Conservation (phyloP, 2,329 filamentous ascomycete species). For the Akanthomyces lecanii region DNA sequence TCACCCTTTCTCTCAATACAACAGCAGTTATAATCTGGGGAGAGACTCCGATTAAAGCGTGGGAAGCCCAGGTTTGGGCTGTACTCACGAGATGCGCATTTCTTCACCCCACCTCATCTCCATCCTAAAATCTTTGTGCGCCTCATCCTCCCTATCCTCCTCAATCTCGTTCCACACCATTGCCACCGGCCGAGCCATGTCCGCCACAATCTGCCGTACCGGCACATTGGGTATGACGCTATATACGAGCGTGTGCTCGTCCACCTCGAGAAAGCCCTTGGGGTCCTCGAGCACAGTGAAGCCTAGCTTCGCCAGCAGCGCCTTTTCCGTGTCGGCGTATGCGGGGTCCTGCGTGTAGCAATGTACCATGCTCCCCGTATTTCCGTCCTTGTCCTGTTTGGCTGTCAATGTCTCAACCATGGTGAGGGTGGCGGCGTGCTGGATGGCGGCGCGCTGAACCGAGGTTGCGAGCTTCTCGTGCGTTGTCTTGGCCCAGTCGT, state of each 20-base stretch:
- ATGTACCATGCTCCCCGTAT: neutral
- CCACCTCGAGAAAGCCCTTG: conserved; percentile 21
- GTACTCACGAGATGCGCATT: neutral
- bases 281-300: conserved; percentile 18
- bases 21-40: neutral
- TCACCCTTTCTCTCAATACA: neutral
- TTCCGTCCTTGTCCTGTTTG: neutral
- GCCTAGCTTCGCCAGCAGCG: conserved; percentile 2
- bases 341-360: conserved; percentile 20
- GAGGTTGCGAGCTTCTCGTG: neutral
- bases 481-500: neutral
- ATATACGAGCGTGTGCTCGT: conserved; percentile 21
- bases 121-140: neutral
- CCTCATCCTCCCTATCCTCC: neutral
- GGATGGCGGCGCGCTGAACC: neutral
- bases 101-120: neutral
- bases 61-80: too few relatives aligned
- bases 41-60: neutral
- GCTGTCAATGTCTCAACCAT: neutral
- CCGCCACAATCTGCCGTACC: conserved; percentile 23
- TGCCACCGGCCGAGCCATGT: conserved; percentile 21
- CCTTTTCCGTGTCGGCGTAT: conserved; percentile 13
- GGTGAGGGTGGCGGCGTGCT: conserved; percentile 25
- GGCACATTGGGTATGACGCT: conserved; percentile 19
- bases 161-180: conserved; percentile 21